These are phyloP conservation scores for Colletotrichum tropicicola DNA, from an alignment of 2,329 filamentous ascomycete genomes.

Conservation along the genomic window DNA sequence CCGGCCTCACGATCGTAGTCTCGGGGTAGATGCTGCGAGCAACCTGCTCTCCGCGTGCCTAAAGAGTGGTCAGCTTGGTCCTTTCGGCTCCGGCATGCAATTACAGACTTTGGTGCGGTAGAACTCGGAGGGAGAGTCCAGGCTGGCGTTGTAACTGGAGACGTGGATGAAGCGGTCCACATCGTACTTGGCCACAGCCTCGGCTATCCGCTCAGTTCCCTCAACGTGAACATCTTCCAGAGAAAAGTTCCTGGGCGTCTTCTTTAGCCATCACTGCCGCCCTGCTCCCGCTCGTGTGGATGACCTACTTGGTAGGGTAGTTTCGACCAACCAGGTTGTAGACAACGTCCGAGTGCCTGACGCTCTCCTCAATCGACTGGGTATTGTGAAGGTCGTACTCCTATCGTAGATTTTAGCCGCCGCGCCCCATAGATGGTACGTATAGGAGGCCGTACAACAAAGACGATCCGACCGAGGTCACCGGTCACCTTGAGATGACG, in stretches of 20 bases:
- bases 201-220: conserved; percentile 89
- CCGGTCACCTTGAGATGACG: conserved; percentile 96
- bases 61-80: conserved; percentile 21
- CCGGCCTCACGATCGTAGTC: conserved; percentile 94
- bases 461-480: conserved; percentile 88
- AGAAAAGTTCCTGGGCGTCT: conserved; percentile 82
- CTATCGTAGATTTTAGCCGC: conserved; percentile 51
- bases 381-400: conserved; percentile 97
- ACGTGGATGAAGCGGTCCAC: conserved; percentile 97
- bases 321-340: conserved; percentile 95
- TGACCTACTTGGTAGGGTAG: conserved; percentile 89
- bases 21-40: conserved; percentile 93
- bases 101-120: conserved; percentile 81
- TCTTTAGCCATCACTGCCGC: conserved; percentile 41
- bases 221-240: conserved; percentile 94
- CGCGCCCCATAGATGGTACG: background rate
- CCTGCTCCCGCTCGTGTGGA: background rate
- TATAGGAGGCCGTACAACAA: conserved; percentile 66
- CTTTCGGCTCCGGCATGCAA: background rate
- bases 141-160: conserved; percentile 90
- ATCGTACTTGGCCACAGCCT: conserved; percentile 97
- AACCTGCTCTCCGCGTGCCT: conserved; percentile 83
- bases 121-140: conserved; percentile 85
- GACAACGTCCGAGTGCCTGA: conserved; percentile 96
- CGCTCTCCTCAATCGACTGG: conserved; percentile 93